Evolutionary conservation across 2,329 filamentous ascomycete species (phyloP).

Genomic region (Calonectria ilicicola): DNA sequence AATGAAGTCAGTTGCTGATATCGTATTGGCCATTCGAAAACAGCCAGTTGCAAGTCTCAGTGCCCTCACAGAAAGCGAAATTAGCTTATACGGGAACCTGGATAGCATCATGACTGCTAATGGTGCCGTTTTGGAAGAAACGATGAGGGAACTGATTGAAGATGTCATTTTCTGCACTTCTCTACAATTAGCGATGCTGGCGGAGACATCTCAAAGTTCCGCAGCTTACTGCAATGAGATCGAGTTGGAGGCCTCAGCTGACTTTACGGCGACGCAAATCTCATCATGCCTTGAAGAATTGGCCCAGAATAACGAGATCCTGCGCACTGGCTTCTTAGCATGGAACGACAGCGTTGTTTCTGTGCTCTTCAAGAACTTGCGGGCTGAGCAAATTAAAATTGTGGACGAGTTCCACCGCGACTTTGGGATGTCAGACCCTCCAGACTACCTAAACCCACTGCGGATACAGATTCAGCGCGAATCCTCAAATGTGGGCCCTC

Average conservation of each 20-base stretch:
- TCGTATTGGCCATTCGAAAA: constrained; percentile 35
- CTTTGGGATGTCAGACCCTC: constrained; percentile 53
- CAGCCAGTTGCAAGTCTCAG: not conserved
- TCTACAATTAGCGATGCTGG: constrained; percentile 83
- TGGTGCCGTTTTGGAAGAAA: constrained; percentile 16
- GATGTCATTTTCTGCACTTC: constrained; percentile 74
- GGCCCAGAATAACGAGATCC: constrained; percentile 69
- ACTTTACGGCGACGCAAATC: constrained; percentile 54
- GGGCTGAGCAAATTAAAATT: constrained; percentile 55
- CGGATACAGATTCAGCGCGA: constrained; percentile 64
- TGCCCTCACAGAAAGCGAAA: not conserved
- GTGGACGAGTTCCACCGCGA: constrained; percentile 52
- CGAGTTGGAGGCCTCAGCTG: constrained; percentile 67
- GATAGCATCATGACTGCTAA: constrained; percentile 31
- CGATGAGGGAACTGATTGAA: constrained; percentile 46
- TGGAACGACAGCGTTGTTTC: constrained; percentile 52
- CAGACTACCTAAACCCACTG: constrained; percentile 67
- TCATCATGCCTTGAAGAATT: constrained; percentile 62
- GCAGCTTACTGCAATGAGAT: constrained; percentile 84
- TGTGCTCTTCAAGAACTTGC: constrained; percentile 70
- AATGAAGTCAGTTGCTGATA: constrained; percentile 56
- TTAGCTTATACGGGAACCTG: constrained; percentile 35
- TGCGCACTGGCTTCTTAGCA: constrained; percentile 80
- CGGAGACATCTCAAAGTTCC: constrained; percentile 73
- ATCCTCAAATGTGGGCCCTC: constrained; percentile 33